These are phyloP conservation scores for Camellia granthamiana DNA, from an alignment of 148 eudicot genomes.

Conservation along the genomic window DNA sequence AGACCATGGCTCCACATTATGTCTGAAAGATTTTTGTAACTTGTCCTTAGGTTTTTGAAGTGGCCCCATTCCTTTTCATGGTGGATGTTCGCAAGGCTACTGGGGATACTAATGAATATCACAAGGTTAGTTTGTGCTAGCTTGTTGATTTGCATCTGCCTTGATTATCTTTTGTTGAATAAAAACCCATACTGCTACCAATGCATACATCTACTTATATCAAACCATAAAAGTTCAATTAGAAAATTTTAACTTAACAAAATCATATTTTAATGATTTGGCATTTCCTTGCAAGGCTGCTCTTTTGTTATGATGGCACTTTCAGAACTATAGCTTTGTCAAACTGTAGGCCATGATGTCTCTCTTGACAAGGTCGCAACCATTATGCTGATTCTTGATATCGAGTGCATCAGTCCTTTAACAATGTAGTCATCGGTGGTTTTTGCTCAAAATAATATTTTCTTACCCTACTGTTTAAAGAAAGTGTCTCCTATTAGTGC, in stretches of 20 bases:
- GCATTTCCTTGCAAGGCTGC: not conserved
- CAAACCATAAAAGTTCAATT: not conserved
- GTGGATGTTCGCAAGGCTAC: conserved; percentile 81
- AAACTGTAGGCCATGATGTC: not conserved
- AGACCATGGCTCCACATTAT: not conserved
- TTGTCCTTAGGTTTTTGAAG: conserved; percentile 66
- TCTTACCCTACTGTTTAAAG: too few species aligned
- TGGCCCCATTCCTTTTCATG: conserved; percentile 96
- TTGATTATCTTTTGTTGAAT: too few species aligned
- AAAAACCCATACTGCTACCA: not conserved
- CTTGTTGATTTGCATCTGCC: too few species aligned
- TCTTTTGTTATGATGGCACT: not conserved
- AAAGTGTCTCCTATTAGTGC: too few species aligned
- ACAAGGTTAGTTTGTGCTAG: conserved; percentile 34
- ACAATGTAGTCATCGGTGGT: too few species aligned
- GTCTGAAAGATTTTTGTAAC: not conserved
- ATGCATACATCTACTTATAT: not conserved
- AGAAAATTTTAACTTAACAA: not conserved
- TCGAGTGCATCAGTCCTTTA: too few species aligned
- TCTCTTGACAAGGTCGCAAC: too few species aligned
- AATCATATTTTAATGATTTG: not conserved
- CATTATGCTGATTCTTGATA: too few species aligned
- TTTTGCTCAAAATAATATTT: too few species aligned
- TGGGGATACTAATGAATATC: conserved; percentile 88
- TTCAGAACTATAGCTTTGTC: not conserved